A percentile compares a stretch with the other conserved stretches of the same genome.
These are phyloP conservation scores for Phytophthora pseudosyringae DNA, from an alignment of 352 stramenopile species.

Conservation along the genomic window DNA sequence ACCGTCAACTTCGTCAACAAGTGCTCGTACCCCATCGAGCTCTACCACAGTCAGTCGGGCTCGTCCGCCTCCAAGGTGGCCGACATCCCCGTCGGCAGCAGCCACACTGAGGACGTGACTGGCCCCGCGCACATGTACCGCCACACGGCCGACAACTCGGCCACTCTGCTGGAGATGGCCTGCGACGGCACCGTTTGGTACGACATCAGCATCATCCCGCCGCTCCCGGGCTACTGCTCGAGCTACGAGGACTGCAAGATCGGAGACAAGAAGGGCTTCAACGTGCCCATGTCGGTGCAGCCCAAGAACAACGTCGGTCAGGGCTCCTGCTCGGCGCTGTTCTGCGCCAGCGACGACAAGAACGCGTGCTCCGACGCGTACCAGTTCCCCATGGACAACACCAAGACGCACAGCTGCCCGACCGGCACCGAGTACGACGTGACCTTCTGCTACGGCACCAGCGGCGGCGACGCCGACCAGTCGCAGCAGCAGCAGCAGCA, in stretches of 20 bases:
- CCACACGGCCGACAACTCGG: slow-evolving; percentile 39
- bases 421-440: slow-evolving; percentile 47
- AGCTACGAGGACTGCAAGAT: slow-evolving; percentile 48
- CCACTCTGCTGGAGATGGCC: slow-evolving; percentile 45
- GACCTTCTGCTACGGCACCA: slow-evolving; percentile 61
- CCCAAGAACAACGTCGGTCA: slow-evolving; percentile 37
- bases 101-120: slow-evolving; percentile 20
- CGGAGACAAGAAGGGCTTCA: slow-evolving; percentile 55
- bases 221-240: slow-evolving; percentile 33
- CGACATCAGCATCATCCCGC: slow-evolving; percentile 72
- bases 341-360: slow-evolving; percentile 40
- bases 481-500: slow-evolving; percentile 20
- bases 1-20: slow-evolving; percentile 58
- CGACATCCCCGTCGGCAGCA: slow-evolving; percentile 29
- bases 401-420: slow-evolving; percentile 71
- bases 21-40: slow-evolving; percentile 40
- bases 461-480: slow-evolving; percentile 12
- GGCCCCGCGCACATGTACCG: slow-evolving; percentile 60
- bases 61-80: slow-evolving; percentile 22
- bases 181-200: slow-evolving; percentile 50
- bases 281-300: slow-evolving; percentile 54
- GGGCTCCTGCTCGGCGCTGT: slow-evolving; percentile 42
- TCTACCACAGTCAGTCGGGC: slow-evolving; percentile 48
- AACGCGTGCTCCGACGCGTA: slow-evolving; percentile 57
- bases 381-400: slow-evolving; percentile 63